Evolutionary conservation across 2,329 filamentous ascomycete species (phyloP).

Genomic region (Hansfordia pulvinata): DNA sequence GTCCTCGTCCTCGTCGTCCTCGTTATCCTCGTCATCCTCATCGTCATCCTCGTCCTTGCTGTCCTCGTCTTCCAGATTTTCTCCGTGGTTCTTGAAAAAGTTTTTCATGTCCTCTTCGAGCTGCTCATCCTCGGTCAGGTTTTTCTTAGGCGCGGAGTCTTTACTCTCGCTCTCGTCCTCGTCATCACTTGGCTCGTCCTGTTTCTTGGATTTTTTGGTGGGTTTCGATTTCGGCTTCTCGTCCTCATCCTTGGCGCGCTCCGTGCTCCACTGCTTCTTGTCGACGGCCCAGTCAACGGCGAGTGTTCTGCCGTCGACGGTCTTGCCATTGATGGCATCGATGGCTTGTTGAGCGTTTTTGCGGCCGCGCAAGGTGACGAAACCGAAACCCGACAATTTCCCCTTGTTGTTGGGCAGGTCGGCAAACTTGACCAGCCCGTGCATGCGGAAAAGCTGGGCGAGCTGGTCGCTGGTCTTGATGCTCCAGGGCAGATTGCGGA

Average conservation of each 20-base stretch:
- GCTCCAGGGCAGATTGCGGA: slow-evolving; percentile 92
- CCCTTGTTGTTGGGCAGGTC: slow-evolving; percentile 69
- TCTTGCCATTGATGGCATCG: slow-evolving; percentile 74
- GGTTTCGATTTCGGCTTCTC: slow-evolving; percentile 13
- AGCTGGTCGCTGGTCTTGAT: slow-evolving; percentile 80
- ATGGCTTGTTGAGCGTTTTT: slow-evolving; percentile 90
- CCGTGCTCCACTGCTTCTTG: slow-evolving; percentile 69
- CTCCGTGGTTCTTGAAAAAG: slow-evolving; percentile 44
- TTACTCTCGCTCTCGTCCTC: slow-evolving; percentile 19
- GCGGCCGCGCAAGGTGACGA: slow-evolving; percentile 73
- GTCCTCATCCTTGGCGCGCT: slow-evolving; percentile 28
- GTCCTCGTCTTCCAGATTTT: slow-evolving; percentile 43
- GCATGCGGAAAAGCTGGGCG: slow-evolving; percentile 66
- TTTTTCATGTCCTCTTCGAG: slow-evolving; percentile 33
- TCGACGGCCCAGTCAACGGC: slow-evolving; percentile 97
- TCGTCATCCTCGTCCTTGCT: slow-evolving; percentile 30
- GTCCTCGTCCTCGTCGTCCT: slow-evolving; percentile 21
- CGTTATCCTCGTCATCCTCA: slow-evolving; percentile 20
- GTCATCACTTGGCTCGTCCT: slow-evolving; percentile 16
- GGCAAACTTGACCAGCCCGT: slow-evolving; percentile 81
- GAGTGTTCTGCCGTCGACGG: slow-evolving; percentile 73
- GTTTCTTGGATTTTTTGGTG: slow-evolving; percentile 3
- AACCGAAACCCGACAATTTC: slow-evolving; percentile 78
- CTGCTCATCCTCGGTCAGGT: slow-evolving; percentile 20
- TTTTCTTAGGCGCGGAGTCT: slow-evolving; percentile 14